Evolutionary conservation across 1,284 basidiomycete genomes (phyloP).

Genomic region (Pholiota adiposa): DNA sequence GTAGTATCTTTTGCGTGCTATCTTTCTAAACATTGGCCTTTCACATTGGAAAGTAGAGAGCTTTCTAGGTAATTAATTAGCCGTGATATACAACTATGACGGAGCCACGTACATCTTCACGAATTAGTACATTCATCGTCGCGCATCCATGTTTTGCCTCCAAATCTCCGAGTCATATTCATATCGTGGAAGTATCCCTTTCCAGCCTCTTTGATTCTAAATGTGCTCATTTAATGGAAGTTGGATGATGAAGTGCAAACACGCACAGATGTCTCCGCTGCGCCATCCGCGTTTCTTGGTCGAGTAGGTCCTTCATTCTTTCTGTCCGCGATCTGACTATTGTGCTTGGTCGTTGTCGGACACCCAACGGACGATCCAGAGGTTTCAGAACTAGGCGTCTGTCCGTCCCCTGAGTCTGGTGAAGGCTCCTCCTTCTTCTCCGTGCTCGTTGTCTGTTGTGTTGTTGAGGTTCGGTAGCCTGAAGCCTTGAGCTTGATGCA

Average conservation of each 20-base stretch:
- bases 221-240: background rate
- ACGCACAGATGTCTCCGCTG: slow-evolving; percentile 81
- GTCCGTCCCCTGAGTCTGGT: slow-evolving; percentile 12
- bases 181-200: slow-evolving; percentile 91
- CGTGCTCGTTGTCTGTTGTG: background rate
- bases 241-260: slow-evolving; percentile 9
- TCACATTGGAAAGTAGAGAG: slow-evolving; percentile 93
- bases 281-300: slow-evolving; percentile 71
- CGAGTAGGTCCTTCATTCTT: slow-evolving; percentile 70
- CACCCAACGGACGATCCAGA: slow-evolving; percentile 77
- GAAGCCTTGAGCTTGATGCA: slow-evolving; percentile 16
- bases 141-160: slow-evolving; percentile 96
- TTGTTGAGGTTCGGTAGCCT: slow-evolving; percentile 5
- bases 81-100: background rate
- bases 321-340: slow-evolving; percentile 66
- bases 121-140: slow-evolving; percentile 86
- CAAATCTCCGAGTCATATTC: slow-evolving; percentile 80
- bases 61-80: slow-evolving; percentile 57
- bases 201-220: slow-evolving; percentile 83
- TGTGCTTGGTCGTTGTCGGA: slow-evolving; percentile 62
- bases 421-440: background rate
- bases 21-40: slow-evolving; percentile 70
- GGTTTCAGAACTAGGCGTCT: slow-evolving; percentile 48
- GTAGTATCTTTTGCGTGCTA: slow-evolving; percentile 74
- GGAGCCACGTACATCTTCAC: slow-evolving; percentile 77